Percentiles rank a stretch among this genome's conserved stretches.
These are phyloP conservation scores for Biscogniauxia marginata DNA, from an alignment of 2,329 filamentous ascomycete genomes.

Conservation along the genomic window DNA sequence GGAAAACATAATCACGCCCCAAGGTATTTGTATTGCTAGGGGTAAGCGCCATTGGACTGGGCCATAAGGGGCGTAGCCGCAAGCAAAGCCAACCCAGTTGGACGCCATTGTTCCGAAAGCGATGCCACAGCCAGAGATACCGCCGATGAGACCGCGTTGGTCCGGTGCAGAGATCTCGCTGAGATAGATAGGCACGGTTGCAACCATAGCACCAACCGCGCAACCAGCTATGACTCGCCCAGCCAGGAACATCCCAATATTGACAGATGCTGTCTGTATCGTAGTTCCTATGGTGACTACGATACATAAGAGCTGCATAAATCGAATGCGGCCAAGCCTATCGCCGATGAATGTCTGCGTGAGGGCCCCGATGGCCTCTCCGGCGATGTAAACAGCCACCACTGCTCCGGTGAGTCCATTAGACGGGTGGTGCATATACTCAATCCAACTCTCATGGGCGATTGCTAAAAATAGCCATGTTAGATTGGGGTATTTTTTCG, in stretches of 20 bases:
- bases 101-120: slow-evolving; percentile 55
- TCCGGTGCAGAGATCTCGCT: slow-evolving; percentile 51
- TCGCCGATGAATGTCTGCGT: slow-evolving; percentile 54
- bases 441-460: slow-evolving; percentile 57
- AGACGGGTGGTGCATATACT: slow-evolving; percentile 57
- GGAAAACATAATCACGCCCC: slow-evolving; percentile 53
- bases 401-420: slow-evolving; percentile 54
- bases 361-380: slow-evolving; percentile 55
- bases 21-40: slow-evolving; percentile 54
- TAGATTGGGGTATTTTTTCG: background rate
- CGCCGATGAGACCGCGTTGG: slow-evolving; percentile 51
- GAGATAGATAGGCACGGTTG: slow-evolving; percentile 55
- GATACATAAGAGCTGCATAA: slow-evolving; percentile 53
- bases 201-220: slow-evolving; percentile 43
- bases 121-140: slow-evolving; percentile 53
- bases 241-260: slow-evolving; percentile 54
- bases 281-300: slow-evolving; percentile 53
- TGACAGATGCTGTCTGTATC: slow-evolving; percentile 54
- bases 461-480: slow-evolving; percentile 42
- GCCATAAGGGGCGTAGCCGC: slow-evolving; percentile 52
- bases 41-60: slow-evolving; percentile 54
- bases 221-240: slow-evolving; percentile 47
- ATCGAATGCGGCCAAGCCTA: slow-evolving; percentile 50
- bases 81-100: slow-evolving; percentile 58
- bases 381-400: slow-evolving; percentile 58